Evolutionary conservation across 768 basidiomycete species (phyloP), one percentile per base, ranked within the genome.

Genomic region (Macrolepiota fuliginosa): DNA sequence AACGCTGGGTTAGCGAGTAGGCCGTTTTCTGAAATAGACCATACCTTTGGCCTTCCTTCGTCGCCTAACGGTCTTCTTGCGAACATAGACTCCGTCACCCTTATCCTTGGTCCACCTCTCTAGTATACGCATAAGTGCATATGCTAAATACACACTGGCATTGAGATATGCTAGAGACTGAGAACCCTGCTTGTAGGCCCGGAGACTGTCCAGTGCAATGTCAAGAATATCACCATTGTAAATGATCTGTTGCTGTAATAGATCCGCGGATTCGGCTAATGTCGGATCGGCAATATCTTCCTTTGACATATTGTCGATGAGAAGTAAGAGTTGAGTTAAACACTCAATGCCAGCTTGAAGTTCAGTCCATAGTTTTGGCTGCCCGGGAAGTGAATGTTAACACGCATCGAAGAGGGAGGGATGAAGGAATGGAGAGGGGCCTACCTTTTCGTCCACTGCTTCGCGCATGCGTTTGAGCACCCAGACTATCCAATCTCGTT

Each of bases 171-270:
- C 86, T 53, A 90, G 75, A 1, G 83, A 84, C 65, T 91, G 89
- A 5, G 92, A 89, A 54, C 88, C 94, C 50, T 89, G 83, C 65
- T 89, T 91, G 79, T 94, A 98, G 25, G 79, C 77, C 52, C 84
- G 79, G 53, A 98, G 73, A 58, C 91, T 88, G 25, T 90, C 88
- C 47, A 95, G 77, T 0, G 94, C 84, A 24, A 94, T 85, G 66
- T 98, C 96, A 57, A 98, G 86, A 17, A 96, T 88, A 65, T 98
- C 94, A 36, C 93, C 95, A 67, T 95, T 95, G 77, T 98, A 98
- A 68, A 98, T 90, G 25, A 99, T 79, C 71, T 97, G 93, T 64
- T 94, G 87, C 67, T 94, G 92, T 1, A 98, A 79, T 19, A 89
- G 77, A 58, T 86, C 86, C 53, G 95, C 91, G 25, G 90, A 88